These are phyloP conservation scores for Phialocephala sp. DNA, from an alignment of 2,329 filamentous ascomycete genomes.

Conservation along the genomic window DNA sequence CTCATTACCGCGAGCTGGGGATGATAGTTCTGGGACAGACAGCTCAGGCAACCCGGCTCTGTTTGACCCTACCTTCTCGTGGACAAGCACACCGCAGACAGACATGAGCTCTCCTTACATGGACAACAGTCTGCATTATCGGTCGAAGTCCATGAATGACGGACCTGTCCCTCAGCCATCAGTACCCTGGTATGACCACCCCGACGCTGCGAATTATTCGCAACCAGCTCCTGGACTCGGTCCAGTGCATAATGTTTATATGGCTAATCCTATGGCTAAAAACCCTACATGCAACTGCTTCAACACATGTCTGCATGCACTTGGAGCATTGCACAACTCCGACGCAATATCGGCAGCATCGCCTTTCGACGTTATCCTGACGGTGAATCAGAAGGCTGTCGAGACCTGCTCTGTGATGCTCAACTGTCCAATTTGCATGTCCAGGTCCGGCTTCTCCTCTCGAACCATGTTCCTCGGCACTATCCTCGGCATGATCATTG, in stretches of 20 bases:
- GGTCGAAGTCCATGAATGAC: slow-evolving; percentile 27
- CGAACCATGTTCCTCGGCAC: slow-evolving; percentile 57
- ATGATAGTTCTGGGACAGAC: slow-evolving; percentile 22
- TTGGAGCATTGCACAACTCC: slow-evolving; percentile 54
- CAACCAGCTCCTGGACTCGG: slow-evolving; percentile 9
- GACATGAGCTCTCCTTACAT: slow-evolving; percentile 22
- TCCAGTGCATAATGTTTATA: slow-evolving; percentile 12
- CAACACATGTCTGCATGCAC: slow-evolving; percentile 51
- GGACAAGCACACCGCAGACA: slow-evolving; percentile 15
- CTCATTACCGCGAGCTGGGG: slow-evolving; percentile 18
- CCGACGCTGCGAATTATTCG: slow-evolving; percentile 19
- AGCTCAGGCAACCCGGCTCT: slow-evolving; percentile 26
- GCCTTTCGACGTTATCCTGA: slow-evolving; percentile 52
- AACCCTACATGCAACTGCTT: slow-evolving; percentile 52
- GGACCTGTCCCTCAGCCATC: slow-evolving; percentile 17
- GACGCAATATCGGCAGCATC: slow-evolving; percentile 47
- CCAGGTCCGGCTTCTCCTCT: slow-evolving; percentile 50
- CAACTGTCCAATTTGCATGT: slow-evolving; percentile 52
- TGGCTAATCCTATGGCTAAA: slow-evolving; percentile 10
- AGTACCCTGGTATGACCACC: slow-evolving; percentile 29
- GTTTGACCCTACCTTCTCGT: slow-evolving; percentile 26
- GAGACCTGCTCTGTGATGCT: slow-evolving; percentile 56
- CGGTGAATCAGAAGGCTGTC: slow-evolving; percentile 54
- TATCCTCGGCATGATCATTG: slow-evolving; percentile 54
- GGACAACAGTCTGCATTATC: slow-evolving; percentile 16